Evolutionary conservation across 441 rosid genomes (phyloP), one percentile per base, ranked within the genome.

Genomic region (Viola pubescens): DNA sequence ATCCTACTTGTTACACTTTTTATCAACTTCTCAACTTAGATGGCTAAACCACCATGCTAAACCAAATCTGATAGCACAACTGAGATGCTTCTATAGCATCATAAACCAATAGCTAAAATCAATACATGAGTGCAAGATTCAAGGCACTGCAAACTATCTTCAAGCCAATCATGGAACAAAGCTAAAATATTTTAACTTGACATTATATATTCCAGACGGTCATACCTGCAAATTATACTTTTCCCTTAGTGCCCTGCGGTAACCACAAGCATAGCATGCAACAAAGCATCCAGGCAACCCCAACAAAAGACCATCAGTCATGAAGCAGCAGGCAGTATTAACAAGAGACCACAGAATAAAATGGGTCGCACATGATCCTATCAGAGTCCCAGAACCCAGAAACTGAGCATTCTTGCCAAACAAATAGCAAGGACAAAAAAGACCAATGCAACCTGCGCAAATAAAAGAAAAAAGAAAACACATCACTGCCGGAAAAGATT

Each of bases 201-300:
- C 34, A 26, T 26, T 26, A 26, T 26, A 26, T 26, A 26, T 26
- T 26, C 34, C 34, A 26, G 34, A 26, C 2, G 2, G 37, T 37
- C 69, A 54, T 74, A 87, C 97, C 96, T 79, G 82, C 69, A 92
- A 71, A 59, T 82, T 79, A 68, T 86, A 89, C 68, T 80, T 89
- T 55, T 79, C 74, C 59, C 98, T 83, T 52, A 92, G 75, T 0
- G 85, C 70, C 71, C 74, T 80, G 47, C 96, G 91, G 76, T 89
- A 89, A 62, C 94, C 86, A 57, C 91, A 87, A 73, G 96, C 94
- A 79, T 92, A 92, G 68, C 90, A 87, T 12, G 94, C 66, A 26
- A 86, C 81, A 65, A 87, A 84, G 73, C 96, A 89, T 73, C 97
- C 97, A 5, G 98, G 97, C 44, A 87, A 67, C 38, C 92, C 81